Evolutionary conservation across 768 basidiomycete species (phyloP).

Genomic region (Leccinum uliginosum): DNA sequence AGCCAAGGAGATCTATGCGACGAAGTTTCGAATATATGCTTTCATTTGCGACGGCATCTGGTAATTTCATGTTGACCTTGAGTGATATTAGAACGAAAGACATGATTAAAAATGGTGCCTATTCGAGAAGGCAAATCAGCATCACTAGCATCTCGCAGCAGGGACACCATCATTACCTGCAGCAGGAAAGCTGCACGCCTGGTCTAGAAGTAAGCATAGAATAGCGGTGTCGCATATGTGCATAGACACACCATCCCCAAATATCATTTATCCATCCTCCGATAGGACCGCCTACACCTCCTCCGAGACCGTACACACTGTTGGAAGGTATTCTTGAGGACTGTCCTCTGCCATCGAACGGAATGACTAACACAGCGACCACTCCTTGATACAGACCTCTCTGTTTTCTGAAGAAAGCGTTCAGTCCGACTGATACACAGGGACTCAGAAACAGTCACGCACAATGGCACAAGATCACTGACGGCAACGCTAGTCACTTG

Average conservation of each 20-base stretch:
- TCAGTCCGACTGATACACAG: not conserved
- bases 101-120: not conserved
- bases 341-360: not conserved
- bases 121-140: not conserved
- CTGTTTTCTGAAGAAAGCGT: not conserved
- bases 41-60: not conserved
- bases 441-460: too few species aligned
- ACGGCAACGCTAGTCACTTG: not conserved
- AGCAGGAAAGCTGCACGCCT: not conserved
- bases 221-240: slow-evolving; percentile 14
- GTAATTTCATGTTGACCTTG: not conserved
- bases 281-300: not conserved
- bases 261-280: not conserved
- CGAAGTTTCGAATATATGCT: not conserved
- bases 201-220: not conserved
- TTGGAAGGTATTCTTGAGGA: not conserved
- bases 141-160: not conserved
- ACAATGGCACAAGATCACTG: not conserved
- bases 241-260: not conserved
- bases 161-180: not conserved
- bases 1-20: too few species aligned
- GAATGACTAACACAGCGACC: not conserved
- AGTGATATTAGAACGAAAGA: not conserved
- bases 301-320: not conserved
- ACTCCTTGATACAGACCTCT: not conserved